These are phyloP conservation scores for Sarcodon aspratus DNA, from an alignment of 768 basidiomycete species.

Conservation along the genomic window DNA sequence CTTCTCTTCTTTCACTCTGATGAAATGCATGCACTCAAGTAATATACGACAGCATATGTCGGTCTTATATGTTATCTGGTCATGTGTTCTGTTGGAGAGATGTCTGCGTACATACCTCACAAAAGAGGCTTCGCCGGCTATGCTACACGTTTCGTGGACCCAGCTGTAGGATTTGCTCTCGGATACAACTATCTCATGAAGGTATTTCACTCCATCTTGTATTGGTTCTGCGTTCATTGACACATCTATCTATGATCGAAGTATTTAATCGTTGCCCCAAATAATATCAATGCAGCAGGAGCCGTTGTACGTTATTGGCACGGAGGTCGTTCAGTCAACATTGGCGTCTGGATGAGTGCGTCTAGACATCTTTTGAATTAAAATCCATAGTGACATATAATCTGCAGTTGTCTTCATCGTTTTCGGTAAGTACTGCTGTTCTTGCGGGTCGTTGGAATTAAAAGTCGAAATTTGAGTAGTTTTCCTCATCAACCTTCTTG, in stretches of 20 bases:
- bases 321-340: constrained; percentile 18
- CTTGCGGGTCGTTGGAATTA: not conserved
- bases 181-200: constrained; percentile 56
- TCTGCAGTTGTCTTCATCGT: constrained; percentile 42
- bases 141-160: constrained; percentile 55
- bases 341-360: constrained; percentile 48
- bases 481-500: constrained; percentile 45
- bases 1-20: too few species aligned
- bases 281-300: constrained; percentile 55
- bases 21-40: too few species aligned
- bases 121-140: constrained; percentile 50
- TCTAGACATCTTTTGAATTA: not conserved
- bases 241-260: constrained; percentile 6
- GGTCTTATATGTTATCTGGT: constrained; percentile 49
- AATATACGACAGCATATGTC: constrained; percentile 21
- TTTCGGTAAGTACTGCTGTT: constrained; percentile 28
- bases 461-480: constrained; percentile 20
- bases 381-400: not conserved
- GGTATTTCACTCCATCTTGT: constrained; percentile 15
- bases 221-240: not conserved
- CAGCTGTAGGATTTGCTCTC: constrained; percentile 55
- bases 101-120: constrained; percentile 35
- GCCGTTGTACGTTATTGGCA: constrained; percentile 26
- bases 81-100: constrained; percentile 35
- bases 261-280: constrained; percentile 52